Conservation (phyloP, 352 stramenopile genomes). For the Bremia lactucae region DNA sequence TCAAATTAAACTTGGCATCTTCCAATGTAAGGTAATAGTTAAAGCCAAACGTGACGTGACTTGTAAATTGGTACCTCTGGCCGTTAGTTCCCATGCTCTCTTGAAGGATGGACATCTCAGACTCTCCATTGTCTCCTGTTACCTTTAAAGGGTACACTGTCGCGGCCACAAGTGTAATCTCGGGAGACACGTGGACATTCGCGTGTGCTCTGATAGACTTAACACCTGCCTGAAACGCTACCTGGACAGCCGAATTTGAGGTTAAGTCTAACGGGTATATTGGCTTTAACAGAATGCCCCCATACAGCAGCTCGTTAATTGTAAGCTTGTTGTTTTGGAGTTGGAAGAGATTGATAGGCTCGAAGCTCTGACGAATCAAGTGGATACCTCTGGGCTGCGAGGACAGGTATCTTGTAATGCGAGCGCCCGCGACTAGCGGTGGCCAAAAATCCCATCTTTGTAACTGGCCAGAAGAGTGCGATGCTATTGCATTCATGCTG, state of each 20-base stretch:
- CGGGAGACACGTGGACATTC: slow-evolving; percentile 32
- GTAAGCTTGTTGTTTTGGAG: slow-evolving; percentile 13
- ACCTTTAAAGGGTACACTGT: slow-evolving; percentile 36
- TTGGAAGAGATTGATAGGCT: slow-evolving; percentile 50
- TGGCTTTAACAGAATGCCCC: slow-evolving; percentile 41
- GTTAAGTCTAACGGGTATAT: slow-evolving; percentile 17
- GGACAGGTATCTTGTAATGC: slow-evolving; percentile 50
- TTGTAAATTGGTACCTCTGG: slow-evolving; percentile 36
- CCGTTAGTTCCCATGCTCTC: slow-evolving; percentile 25
- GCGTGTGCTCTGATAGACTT: slow-evolving; percentile 26
- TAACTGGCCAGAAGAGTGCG: slow-evolving; percentile 4
- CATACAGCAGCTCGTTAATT: slow-evolving; percentile 47
- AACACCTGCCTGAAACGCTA: slow-evolving; percentile 30
- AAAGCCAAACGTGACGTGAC: slow-evolving; percentile 55
- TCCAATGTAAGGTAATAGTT: slow-evolving; percentile 66
- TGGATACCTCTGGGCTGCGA: slow-evolving; percentile 38
- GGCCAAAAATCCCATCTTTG: slow-evolving; percentile 65
- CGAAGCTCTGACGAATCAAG: slow-evolving; percentile 37
- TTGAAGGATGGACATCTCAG: slow-evolving; percentile 60
- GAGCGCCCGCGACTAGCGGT: slow-evolving; percentile 24
- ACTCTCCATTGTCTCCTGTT: slow-evolving; percentile 59
- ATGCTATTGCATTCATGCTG: not conserved
- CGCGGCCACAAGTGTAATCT: slow-evolving; percentile 21
- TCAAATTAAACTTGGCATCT: slow-evolving; percentile 39
- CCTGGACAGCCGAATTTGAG: slow-evolving; percentile 31